Conservation (phyloP, 768 basidiomycete genomes). For the Rubroboletus pulcherrimus region DNA sequence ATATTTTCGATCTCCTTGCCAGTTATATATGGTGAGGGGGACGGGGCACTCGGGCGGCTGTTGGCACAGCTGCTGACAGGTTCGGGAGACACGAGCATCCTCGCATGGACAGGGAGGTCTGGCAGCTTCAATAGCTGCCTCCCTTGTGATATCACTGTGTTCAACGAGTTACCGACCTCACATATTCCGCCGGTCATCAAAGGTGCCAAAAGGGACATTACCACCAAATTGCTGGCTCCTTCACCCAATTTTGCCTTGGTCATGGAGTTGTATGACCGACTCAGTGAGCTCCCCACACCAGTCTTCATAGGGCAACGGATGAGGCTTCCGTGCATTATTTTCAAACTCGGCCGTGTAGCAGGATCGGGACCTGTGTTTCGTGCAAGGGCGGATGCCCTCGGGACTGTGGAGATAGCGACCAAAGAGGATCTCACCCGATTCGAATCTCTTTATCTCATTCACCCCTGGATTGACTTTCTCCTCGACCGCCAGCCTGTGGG, state of each 20-base stretch:
- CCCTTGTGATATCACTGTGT: neutral
- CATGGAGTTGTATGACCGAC: neutral
- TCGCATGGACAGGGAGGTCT: constrained; percentile 8
- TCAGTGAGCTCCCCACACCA: neutral
- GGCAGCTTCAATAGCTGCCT: constrained; percentile 11
- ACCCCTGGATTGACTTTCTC: too few species aligned
- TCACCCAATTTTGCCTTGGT: neutral
- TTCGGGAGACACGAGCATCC: constrained; percentile 3
- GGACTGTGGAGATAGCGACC: too few species aligned
- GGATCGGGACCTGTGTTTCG: too few species aligned
- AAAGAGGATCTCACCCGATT: too few species aligned
- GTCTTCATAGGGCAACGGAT: too few species aligned
- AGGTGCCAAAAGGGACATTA: neutral
- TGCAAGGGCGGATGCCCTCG: too few species aligned
- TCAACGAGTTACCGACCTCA: neutral
- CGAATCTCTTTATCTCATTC: too few species aligned
- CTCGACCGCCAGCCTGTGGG: too few species aligned
- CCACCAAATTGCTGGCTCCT: neutral
- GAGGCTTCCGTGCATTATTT: too few species aligned
- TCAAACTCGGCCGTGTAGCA: too few species aligned
- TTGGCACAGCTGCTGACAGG: constrained; percentile 3
- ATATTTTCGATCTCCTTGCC: constrained; percentile 4
- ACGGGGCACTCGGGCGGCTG: constrained; percentile 3
- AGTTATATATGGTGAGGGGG: constrained; percentile 10
- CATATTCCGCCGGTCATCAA: neutral